Evolutionary conservation across 2,329 filamentous ascomycete species (phyloP).

Genomic region (Fusarium scirpi): DNA sequence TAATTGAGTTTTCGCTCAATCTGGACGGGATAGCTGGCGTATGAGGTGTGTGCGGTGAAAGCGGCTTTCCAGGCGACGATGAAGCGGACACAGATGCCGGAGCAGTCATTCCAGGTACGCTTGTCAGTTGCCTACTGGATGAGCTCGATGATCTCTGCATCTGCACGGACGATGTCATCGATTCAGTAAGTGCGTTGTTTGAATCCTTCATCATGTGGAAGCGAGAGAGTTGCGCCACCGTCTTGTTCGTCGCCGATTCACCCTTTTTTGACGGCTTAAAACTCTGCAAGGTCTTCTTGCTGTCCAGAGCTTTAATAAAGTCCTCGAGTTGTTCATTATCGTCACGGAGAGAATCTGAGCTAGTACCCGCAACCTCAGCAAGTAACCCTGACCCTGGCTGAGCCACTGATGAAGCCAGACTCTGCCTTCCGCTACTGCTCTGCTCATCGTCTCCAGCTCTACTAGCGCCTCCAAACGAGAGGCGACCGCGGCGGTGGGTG

Average conservation of each 20-base stretch:
- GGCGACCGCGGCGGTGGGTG: conserved; percentile 81
- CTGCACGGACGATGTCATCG: conserved; percentile 89
- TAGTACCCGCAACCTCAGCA: conserved; percentile 74
- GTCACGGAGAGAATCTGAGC: conserved; percentile 74
- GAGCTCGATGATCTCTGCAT: conserved; percentile 86
- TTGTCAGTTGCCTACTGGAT: conserved; percentile 69
- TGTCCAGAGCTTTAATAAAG: conserved; percentile 89
- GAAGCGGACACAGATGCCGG: conserved; percentile 84
- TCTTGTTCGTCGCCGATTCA: conserved; percentile 78
- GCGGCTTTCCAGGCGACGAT: conserved; percentile 89
- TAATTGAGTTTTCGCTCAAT: conserved; percentile 89
- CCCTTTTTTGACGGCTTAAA: conserved; percentile 76
- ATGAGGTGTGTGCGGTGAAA: conserved; percentile 91
- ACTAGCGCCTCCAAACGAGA: conserved; percentile 80
- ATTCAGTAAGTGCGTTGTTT: conserved; percentile 89
- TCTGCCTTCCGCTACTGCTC: conserved; percentile 83
- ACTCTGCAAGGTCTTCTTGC: conserved; percentile 85
- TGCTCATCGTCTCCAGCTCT: conserved; percentile 77
- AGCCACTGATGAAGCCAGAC: conserved; percentile 74
- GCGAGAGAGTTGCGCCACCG: conserved; percentile 82
- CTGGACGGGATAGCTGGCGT: conserved; percentile 93
- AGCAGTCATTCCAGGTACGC: conserved; percentile 74
- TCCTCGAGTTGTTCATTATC: conserved; percentile 95
- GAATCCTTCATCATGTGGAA: conserved; percentile 92
- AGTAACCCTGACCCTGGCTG: conserved; percentile 85